Evolutionary conservation across 2,329 filamentous ascomycete genomes (phyloP), one percentile per base, ranked within the genome.

Genomic region (Beauveria sp.): DNA sequence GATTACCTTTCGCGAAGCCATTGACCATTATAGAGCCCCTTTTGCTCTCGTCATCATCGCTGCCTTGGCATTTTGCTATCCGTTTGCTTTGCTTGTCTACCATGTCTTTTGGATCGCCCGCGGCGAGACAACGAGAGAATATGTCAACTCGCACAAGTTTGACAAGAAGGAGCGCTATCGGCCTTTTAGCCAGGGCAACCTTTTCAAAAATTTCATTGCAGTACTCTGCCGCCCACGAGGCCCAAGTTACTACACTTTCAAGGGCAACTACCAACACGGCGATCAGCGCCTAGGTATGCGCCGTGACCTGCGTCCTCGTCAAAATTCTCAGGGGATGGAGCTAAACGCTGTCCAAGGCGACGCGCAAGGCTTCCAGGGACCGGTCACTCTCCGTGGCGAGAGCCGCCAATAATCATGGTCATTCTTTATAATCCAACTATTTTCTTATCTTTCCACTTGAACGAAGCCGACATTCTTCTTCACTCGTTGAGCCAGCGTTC

Each of bases 81-180:
- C 93, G 0, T 84, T 88, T 46, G 90, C 91, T 49, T 79, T 99
- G 6, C 90, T 87, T 79, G 83, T 84, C 24, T 99, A 99, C 73
- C 95, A 99, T 75, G 72, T 98, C 52, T 97, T 96, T 77, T 81
- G 99, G 49, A 91, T 96, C 77, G 89, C 86, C 7, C 83, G 93
- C 38, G 95, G 93, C 54, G 93, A 99, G 78, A 99, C 93, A 0
- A 99, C 95, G 1, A 83, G 95, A 67, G 95, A 99, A 75, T 97
- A 96, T 73, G 85, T 99, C 66, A 96, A 96, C 75, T 93, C 90
- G 5, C 91, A 96, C 75, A 98, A 98, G 74, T 98, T 99, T 72
- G 79, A 88, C 65, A 96, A 95, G 76, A 88, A 89, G 68, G 93
- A 99, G 72, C 86, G 95, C 14, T 96, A 96, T 74, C 83, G 93